These are phyloP conservation scores for Buddleja alternifolia DNA, from an alignment of 257 asterid genomes.

Conservation along the genomic window DNA sequence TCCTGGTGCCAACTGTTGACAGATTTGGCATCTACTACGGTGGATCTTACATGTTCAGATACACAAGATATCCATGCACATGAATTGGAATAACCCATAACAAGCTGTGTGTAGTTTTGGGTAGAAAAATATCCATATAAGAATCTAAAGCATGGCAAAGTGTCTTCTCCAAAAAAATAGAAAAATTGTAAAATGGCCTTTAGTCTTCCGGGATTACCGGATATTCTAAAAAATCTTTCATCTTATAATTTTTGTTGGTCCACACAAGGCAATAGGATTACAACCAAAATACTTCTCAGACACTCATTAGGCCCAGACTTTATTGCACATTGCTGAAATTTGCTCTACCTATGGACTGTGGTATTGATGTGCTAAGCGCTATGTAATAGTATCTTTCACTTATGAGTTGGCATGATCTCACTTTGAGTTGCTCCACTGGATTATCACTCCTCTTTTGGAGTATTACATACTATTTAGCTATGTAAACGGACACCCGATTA, in stretches of 20 bases:
- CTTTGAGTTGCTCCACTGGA: conserved; percentile 5
- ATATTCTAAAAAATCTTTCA: background rate
- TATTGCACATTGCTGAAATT: background rate
- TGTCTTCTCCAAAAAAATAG: background rate
- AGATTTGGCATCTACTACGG: background rate
- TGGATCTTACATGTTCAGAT: too few relatives aligned
- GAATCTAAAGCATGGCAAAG: background rate
- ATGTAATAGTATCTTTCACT: background rate
- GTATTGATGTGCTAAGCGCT: background rate
- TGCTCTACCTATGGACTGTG: background rate
- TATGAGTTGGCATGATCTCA: background rate
- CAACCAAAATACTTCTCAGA: background rate
- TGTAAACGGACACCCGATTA: background rate
- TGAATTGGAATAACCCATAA: background rate
- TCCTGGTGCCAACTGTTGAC: background rate
- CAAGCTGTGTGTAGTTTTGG: conserved; percentile 1
- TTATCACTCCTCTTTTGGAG: background rate
- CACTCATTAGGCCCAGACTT: conserved; percentile 1
- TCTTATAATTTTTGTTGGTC: background rate
- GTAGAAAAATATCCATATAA: background rate
- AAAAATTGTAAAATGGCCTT: conserved; percentile 1
- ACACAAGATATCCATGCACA: conserved; percentile 5
- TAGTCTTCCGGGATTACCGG: background rate
- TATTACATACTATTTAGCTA: background rate
- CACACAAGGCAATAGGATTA: background rate